Base-by-base conservation (phyloP, 768 basidiomycete genomes). In the Gloeostereum incarnatum region DNA sequence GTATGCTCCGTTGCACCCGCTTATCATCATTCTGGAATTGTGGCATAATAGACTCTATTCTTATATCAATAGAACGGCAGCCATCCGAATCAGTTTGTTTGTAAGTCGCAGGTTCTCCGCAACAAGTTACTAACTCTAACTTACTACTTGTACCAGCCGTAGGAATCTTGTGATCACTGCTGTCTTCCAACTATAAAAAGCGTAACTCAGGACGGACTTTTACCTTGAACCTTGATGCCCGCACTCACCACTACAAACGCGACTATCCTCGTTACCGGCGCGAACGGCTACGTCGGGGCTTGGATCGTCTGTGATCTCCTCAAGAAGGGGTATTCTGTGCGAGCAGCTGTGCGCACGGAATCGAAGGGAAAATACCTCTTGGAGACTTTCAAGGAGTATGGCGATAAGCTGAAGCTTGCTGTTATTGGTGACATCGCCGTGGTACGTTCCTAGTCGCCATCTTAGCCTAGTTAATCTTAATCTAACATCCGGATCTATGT, bases 351-450 rank as follows among this genome's bases (percentile, higher is more conserved):
- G 4, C 73, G 87, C 7, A 72, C 73, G 2, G 51, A 53, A 6
- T 60, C 58, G 16, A 89, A 87, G 53, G 75, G 71, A 2, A 54
- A 67, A 1, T 71, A 74, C 47, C 58, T 89, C 40, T 56, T 60
- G 39, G 61, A 78, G 18, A 41, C 66, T 33, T 81, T 85, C 56
- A 60, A 65, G 9, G 49, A 59, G 0, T 70, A 69, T 42, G 76
- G 72, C 0, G 70, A 73, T 45, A 71, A 64, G 34, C 73, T 86
- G 46, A 77, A 83, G 45, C 54, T 77, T 27, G 72, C 72, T 13
- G 58, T 86, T 17, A 83, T 90, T 0, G 67, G 73, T 32, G 86
- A 92, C 49, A 81, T 90, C 42, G 52, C 55, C 4, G 53, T 57
- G 50, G 63, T 57, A 18, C 4, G 54, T n/a, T n/a, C 42, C 11